phyloP scores from a whole-genome alignment of 495 filamentous ascomycete species.

The Patellaria atrata region DNA sequence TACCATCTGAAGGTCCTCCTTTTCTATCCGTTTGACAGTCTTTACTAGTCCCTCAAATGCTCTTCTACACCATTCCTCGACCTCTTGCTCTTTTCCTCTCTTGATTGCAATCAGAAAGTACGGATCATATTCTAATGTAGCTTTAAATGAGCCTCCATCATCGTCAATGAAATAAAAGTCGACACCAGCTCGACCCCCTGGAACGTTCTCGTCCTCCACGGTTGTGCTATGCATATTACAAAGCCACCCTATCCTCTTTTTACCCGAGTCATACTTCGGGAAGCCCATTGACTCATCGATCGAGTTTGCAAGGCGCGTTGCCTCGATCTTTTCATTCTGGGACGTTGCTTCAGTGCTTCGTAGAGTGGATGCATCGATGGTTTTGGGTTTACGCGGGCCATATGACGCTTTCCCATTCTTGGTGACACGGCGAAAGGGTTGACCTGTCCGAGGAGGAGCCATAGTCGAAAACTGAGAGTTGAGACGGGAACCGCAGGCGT shows the following conservation, averaged over 20 bases:
- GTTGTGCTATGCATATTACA: constrained; percentile 86
- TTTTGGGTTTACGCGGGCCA: constrained; percentile 46
- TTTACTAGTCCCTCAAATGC: constrained; percentile 78
- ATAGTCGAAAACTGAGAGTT: constrained; percentile 30
- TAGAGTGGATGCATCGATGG: constrained; percentile 61
- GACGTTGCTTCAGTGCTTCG: constrained; percentile 70
- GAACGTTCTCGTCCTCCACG: constrained; percentile 69
- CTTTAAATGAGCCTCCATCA: constrained; percentile 86
- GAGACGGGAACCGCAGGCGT: constrained; percentile 2
- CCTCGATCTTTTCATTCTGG: constrained; percentile 73
- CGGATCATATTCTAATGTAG: constrained; percentile 88
- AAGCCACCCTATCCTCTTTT: constrained; percentile 79
- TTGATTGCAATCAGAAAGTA: constrained; percentile 91
- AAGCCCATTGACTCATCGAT: constrained; percentile 96
- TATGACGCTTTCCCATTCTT: constrained; percentile 29
- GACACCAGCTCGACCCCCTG: constrained; percentile 72
- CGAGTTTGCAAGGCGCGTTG: constrained; percentile 63
- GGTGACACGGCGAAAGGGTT: constrained; percentile 23
- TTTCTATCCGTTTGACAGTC: constrained; percentile 58
- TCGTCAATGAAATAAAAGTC: constrained; percentile 98
- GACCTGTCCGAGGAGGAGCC: constrained; percentile 39
- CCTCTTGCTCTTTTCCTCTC: constrained; percentile 76
- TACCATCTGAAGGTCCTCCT: constrained; percentile 79
- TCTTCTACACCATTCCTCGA: constrained; percentile 87
- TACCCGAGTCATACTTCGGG: constrained; percentile 76